Evolutionary conservation across 2,329 filamentous ascomycete genomes (phyloP).

Genomic region (Trichoderma sp.): DNA sequence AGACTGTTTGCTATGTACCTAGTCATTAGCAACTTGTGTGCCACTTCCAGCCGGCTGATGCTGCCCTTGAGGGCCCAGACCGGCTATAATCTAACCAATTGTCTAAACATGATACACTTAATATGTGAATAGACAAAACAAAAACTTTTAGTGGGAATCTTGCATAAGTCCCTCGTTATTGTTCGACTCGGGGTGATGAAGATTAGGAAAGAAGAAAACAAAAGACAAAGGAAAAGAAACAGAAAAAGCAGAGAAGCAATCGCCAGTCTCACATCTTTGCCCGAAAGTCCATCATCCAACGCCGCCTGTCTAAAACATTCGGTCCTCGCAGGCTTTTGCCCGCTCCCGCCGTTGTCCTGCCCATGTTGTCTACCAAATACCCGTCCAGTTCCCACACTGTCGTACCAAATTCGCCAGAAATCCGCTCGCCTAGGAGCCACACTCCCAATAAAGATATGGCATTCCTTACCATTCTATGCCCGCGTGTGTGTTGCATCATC

Average conservation of each 20-base stretch:
- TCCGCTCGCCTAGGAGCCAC: background rate
- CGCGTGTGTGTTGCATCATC: background rate
- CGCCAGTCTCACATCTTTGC: background rate
- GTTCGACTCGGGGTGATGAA: background rate
- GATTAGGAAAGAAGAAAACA: background rate
- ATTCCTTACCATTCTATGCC: background rate
- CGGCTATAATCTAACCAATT: background rate
- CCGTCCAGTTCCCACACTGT: background rate
- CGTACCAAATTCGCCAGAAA: background rate
- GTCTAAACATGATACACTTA: constrained; percentile 14
- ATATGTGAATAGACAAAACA: background rate
- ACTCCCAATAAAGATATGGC: background rate
- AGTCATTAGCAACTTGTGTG: background rate
- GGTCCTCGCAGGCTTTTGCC: background rate
- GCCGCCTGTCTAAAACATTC: constrained; percentile 15
- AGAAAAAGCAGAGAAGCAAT: background rate
- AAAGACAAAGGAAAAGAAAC: background rate
- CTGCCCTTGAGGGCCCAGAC: constrained; percentile 15
- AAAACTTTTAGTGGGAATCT: background rate
- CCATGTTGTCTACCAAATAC: background rate
- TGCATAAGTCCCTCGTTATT: background rate
- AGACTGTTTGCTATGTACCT: background rate
- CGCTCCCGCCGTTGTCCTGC: background rate
- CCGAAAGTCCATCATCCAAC: constrained; percentile 4
- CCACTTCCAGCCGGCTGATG: background rate